Base-by-base conservation (phyloP, 208 protist species). In the Trypanosoma boissoni region DNA sequence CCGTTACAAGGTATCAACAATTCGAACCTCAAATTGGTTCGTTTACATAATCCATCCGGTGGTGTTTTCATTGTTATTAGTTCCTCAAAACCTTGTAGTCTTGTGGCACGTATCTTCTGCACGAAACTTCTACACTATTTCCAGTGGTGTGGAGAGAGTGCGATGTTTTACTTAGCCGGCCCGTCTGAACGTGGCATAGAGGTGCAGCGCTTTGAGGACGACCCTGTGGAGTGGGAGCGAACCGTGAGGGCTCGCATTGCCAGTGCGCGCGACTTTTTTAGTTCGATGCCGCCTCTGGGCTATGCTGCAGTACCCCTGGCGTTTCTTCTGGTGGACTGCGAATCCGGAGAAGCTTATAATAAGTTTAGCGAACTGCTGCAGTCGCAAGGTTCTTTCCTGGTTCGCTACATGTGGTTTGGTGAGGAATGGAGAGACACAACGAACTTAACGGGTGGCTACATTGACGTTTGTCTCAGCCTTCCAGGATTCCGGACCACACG, bases 81-180 rank as follows among this genome's bases (percentile, higher is more conserved):
- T 62, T 58, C 83, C 3, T 74, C 78, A 20, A 54, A 67, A 26
- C 42, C 64, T 41, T 83, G 80, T 64, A 66, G 64, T 41, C 28
- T 91, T 23, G 66, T 69, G 12, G 79, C 83, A n/a, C 73, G 78
- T 14, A 82, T 91, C 52, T 87, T 91, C 53, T 84, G 76, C 63
- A 83, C 76, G 0, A 67, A 70, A 23, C 71, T 87, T 14, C 51
- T 78, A 27, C 80, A 83, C 58, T 91, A 80, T 59, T 63, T 85
- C 7, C 65, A 60, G 8, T 87, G 83, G 74, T 80, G 72, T 58
- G 79, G 80, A 23, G 80, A 91, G 46, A 83, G 78, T 51, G 68
- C 64, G 2, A 80, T 80, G 64, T 70, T 87, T 20, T 78, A 76
- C 45, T 57, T 83, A 10, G 76, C 76, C 4, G 49, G 68, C 4